phyloP scores from a whole-genome alignment of 345 rosid genomes.

The Clarkia xantiana region DNA sequence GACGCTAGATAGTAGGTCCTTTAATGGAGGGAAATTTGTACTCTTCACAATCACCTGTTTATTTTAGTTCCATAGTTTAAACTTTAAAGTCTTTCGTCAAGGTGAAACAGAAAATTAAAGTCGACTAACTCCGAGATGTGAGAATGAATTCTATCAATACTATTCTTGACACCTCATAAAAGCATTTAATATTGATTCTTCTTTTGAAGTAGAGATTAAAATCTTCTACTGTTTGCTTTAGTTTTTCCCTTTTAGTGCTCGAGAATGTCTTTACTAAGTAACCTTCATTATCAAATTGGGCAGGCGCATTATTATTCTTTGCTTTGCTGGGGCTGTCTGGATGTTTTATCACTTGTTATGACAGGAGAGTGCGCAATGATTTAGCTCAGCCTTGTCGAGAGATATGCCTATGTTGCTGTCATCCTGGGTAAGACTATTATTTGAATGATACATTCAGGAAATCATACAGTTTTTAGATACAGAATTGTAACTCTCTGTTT shows the following conservation, averaged over 20 bases:
- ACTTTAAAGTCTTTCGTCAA: no score
- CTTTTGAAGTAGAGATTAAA: no score
- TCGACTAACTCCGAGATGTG: background rate
- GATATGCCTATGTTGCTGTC: conserved; percentile 96
- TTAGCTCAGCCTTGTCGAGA: conserved; percentile 98
- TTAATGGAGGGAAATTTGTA: no score
- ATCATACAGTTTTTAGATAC: no score
- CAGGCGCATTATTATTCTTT: conserved; percentile 91
- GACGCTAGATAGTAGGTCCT: no score
- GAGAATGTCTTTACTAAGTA: background rate
- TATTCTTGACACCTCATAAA: background rate
- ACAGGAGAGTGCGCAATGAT: conserved; percentile 91
- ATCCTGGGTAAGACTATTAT: conserved; percentile 58
- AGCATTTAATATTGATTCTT: no score
- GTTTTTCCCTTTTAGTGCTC: background rate
- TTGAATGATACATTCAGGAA: background rate
- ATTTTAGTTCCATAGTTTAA: no score
- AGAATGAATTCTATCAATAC: background rate
- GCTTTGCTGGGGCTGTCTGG: conserved; percentile 98
- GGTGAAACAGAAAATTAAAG: background rate
- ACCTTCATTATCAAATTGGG: background rate
- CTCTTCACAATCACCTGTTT: no score
- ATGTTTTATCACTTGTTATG: conserved; percentile 97
- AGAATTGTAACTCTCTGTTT: no score
- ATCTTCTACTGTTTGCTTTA: no score